Evolutionary conservation across 106 monocot species (phyloP), one percentile per base, ranked within the genome.

Genomic region (Dioscorea zingiberensis): DNA sequence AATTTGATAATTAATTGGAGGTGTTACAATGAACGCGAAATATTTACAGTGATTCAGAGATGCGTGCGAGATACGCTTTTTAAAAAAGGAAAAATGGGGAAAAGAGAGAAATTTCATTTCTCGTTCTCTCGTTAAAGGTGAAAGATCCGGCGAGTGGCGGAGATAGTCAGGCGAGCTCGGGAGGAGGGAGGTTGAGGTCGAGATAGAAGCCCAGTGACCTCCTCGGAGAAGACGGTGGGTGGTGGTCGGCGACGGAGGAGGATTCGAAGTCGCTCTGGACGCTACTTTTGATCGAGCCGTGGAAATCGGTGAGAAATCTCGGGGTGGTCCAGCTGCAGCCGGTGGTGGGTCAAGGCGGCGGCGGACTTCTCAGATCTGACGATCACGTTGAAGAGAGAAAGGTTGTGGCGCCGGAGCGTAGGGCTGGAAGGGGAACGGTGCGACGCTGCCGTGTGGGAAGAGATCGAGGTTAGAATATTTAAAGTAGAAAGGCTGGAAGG

Each of bases 211-310:
- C 25, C 1, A n/a, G 13, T 12, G 25, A 8, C 58, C 8, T 56
- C 21, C 18, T 15, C 6, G 24, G 38, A n/a, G 49, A 15, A 13
- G 24, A 47, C 28, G 25, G 22, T 28, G 1, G 27, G 54, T 53
- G 62, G 11, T 63, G 14, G 3, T 65, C 25, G 18, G 56, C 25
- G 26, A 73, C 65, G 47, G 65, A 65, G 0, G 73, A 73, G 65
- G 65, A 65, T 64, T 66, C 73, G 14, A 65, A 73, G 58, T 73
- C 73, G 65, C 73, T 73, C 73, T 66, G 73, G 13, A 58, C 25
- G 27, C 65, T 47, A n/a, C 27, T 28, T 38, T 0, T 57, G 47
- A 47, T 5, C 3, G 47, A 46, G 7, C 23, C 44, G 19, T 3
- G 56, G 55, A 72, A 59, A 10, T 45, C 65, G 27, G 53, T 16